Percentiles rank a stretch among this genome's conserved stretches.
Conservation (phyloP, 2,329 filamentous ascomycete species). For the Bimuria novae-zelandiae region DNA sequence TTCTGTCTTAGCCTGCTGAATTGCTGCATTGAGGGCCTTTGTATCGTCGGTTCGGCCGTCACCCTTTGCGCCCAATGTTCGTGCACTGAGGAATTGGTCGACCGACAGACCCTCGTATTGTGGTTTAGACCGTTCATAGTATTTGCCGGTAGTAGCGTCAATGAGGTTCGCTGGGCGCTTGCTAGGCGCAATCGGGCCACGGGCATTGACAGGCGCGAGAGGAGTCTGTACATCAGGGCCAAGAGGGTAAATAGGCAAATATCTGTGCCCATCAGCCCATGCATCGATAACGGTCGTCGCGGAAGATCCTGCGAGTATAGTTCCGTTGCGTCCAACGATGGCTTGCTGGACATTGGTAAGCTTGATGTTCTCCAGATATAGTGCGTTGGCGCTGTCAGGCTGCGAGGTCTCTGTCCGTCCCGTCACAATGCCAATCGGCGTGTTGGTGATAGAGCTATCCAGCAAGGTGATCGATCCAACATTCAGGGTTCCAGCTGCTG, state of each 20-base stretch:
- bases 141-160: constrained; percentile 51
- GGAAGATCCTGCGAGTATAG: constrained; percentile 32
- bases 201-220: constrained; percentile 33
- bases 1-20: constrained; percentile 65
- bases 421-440: constrained; percentile 56
- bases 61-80: constrained; percentile 66
- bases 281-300: constrained; percentile 27
- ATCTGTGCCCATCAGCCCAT: constrained; percentile 42
- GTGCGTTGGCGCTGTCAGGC: constrained; percentile 52
- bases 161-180: constrained; percentile 51
- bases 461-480: constrained; percentile 62
- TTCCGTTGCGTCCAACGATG: constrained; percentile 28
- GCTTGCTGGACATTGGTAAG: constrained; percentile 53
- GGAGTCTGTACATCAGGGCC: background rate
- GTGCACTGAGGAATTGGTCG: constrained; percentile 63
- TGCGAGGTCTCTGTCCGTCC: constrained; percentile 50
- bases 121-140: constrained; percentile 57
- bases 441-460: constrained; percentile 60
- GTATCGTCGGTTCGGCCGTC: constrained; percentile 88
- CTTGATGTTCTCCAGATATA: constrained; percentile 64
- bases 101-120: constrained; percentile 55
- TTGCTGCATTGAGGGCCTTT: constrained; percentile 72
- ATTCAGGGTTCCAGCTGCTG: constrained; percentile 44
- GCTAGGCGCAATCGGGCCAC: constrained; percentile 51
- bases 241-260: constrained; percentile 45